Conservation (phyloP, 2,329 filamentous ascomycete species). For the Acrocalymma vagum region DNA sequence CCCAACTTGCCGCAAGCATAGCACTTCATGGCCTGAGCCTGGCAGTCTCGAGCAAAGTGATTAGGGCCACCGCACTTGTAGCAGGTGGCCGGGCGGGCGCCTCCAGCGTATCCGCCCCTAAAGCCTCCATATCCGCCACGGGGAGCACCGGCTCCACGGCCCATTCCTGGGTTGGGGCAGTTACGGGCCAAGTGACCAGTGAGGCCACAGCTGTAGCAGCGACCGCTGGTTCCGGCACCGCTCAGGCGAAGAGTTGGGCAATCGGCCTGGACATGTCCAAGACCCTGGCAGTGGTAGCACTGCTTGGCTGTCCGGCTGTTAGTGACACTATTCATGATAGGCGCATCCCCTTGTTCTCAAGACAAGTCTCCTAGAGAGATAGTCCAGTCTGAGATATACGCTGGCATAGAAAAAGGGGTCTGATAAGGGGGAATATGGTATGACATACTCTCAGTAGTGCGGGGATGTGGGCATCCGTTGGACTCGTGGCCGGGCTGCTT, state of each 20-base stretch:
- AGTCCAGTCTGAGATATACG: not conserved
- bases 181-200: conserved; percentile 91
- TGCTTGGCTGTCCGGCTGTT: conserved; percentile 76
- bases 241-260: conserved; percentile 95
- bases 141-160: conserved; percentile 68
- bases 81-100: conserved; percentile 71
- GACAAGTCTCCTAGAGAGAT: not conserved
- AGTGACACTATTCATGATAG: conserved; percentile 12
- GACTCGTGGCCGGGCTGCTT: conserved; percentile 97
- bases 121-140: conserved; percentile 75
- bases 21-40: conserved; percentile 98
- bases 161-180: conserved; percentile 80
- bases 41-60: conserved; percentile 98
- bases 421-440: conserved; percentile 4
- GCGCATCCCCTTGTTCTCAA: not conserved
- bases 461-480: conserved; percentile 94
- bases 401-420: conserved; percentile 2
- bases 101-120: conserved; percentile 79
- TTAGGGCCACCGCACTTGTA: conserved; percentile 85
- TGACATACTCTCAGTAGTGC: conserved; percentile 85
- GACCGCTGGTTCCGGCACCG: conserved; percentile 79
- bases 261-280: conserved; percentile 98
- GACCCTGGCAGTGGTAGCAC: conserved; percentile 99
- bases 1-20: conserved; percentile 91
- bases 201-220: conserved; percentile 97